Percentiles rank a stretch among this genome's conserved stretches.
Conservation (phyloP, 2,329 filamentous ascomycete species). For the Paraphoma chrysanthemicola region DNA sequence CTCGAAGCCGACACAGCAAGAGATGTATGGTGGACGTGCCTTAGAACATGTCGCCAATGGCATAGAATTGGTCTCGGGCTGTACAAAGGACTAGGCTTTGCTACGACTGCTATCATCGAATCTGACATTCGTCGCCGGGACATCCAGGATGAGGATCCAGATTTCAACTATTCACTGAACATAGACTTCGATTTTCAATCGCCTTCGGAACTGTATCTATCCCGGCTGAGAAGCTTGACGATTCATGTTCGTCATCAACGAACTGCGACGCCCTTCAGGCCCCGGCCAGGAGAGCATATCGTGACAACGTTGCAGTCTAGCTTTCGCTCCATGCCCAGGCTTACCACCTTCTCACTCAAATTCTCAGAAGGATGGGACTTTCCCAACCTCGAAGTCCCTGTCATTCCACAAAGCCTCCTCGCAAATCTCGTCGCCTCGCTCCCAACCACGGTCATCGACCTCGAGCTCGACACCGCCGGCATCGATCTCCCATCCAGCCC, state of each 20-base stretch:
- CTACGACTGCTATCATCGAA: constrained; percentile 11
- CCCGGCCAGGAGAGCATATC: constrained; percentile 2
- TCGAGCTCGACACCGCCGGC: constrained; percentile 19
- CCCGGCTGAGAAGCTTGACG: constrained; percentile 15
- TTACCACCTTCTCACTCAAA: constrained; percentile 17
- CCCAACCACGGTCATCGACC: constrained; percentile 15
- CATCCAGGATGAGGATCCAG: constrained; percentile 3
- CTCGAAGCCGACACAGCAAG: not conserved
- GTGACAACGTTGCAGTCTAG: constrained; percentile 5
- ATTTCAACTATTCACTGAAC: not conserved
- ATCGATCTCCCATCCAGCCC: constrained; percentile 10
- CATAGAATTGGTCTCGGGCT: constrained; percentile 16
- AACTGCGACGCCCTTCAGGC: constrained; percentile 2
- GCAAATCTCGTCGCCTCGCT: constrained; percentile 10
- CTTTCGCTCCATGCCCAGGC: constrained; percentile 2
- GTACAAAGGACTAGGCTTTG: constrained; percentile 10
- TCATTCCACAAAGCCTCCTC: constrained; percentile 12
- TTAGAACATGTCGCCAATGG: constrained; percentile 16
- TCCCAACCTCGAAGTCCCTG: constrained; percentile 15
- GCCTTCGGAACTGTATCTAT: constrained; percentile 13
- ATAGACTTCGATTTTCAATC: not conserved
- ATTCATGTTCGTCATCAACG: constrained; percentile 15
- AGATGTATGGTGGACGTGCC: constrained; percentile 5
- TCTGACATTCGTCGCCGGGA: constrained; percentile 10
- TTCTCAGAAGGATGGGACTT: constrained; percentile 22